A percentile compares a stretch with the other conserved stretches of the same genome.
phyloP scores from a whole-genome alignment of 768 basidiomycete genomes.

The Tricholoma sp. region DNA sequence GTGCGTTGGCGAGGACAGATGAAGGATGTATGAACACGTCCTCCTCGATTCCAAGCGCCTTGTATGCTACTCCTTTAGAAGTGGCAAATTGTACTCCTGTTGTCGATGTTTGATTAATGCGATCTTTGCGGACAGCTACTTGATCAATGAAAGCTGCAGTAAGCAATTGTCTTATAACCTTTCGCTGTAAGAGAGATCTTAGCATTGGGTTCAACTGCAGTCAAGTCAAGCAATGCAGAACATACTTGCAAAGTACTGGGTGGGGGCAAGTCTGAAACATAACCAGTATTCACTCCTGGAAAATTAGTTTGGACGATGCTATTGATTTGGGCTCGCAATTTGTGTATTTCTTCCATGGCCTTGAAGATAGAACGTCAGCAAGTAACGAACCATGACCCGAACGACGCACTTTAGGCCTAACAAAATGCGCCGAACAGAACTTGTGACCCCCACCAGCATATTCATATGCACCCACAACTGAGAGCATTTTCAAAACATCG shows the following conservation, averaged over 20 bases:
- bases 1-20: constrained; percentile 60
- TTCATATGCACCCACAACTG: constrained; percentile 96
- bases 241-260: constrained; percentile 75
- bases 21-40: constrained; percentile 93
- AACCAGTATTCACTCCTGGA: constrained; percentile 53
- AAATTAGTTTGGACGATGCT: constrained; percentile 81
- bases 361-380: constrained; percentile 22
- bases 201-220: not conserved
- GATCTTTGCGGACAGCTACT: constrained; percentile 86
- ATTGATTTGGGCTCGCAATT: constrained; percentile 84
- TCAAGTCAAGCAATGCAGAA: not conserved
- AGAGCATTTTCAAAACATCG: constrained; percentile 83
- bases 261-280: constrained; percentile 63
- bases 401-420: constrained; percentile 71
- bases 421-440: constrained; percentile 89
- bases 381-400: not conserved
- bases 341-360: constrained; percentile 99
- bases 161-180: constrained; percentile 83
- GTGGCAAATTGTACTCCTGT: constrained; percentile 68
- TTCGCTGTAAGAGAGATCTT: constrained; percentile 52
- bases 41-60: constrained; percentile 71
- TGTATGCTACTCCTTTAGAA: constrained; percentile 78
- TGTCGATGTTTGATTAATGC: constrained; percentile 53
- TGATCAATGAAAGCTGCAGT: constrained; percentile 93
- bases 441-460: constrained; percentile 74